Percentiles rank a stretch among this genome's conserved stretches.
These are phyloP conservation scores for Clarireedia hainanense DNA, from an alignment of 2,329 filamentous ascomycete species.

Conservation along the genomic window DNA sequence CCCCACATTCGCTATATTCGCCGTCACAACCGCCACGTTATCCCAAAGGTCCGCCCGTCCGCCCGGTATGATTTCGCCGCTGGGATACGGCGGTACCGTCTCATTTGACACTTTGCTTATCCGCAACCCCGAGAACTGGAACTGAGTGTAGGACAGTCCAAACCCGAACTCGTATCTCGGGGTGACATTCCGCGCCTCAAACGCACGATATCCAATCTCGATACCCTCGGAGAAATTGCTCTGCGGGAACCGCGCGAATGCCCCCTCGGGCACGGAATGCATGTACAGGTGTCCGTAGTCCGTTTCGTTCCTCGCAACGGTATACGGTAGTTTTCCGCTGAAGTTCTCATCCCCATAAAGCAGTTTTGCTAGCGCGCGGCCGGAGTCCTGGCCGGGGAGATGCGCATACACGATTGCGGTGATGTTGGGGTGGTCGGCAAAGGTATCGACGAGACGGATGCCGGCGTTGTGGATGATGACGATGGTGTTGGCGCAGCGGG, in stretches of 20 bases:
- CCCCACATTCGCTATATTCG: constrained; percentile 46
- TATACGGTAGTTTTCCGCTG: constrained; percentile 47
- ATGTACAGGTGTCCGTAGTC: constrained; percentile 38
- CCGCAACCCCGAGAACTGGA: constrained; percentile 40
- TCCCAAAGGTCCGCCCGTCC: constrained; percentile 49
- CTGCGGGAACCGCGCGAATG: constrained; percentile 42
- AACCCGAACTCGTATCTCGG: constrained; percentile 35
- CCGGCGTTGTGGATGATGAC: constrained; percentile 59
- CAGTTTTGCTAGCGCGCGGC: constrained; percentile 51
- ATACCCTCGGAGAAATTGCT: constrained; percentile 41
- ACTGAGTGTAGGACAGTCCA: constrained; percentile 48
- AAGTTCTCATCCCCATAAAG: constrained; percentile 54
- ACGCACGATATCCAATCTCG: constrained; percentile 45
- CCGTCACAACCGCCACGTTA: constrained; percentile 38
- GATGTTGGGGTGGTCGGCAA: constrained; percentile 50
- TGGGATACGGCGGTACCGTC: constrained; percentile 33
- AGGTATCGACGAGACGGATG: constrained; percentile 49
- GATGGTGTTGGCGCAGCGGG: constrained; percentile 50
- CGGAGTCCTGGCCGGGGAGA: constrained; percentile 53
- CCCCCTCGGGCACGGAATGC: constrained; percentile 36
- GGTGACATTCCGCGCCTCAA: constrained; percentile 33
- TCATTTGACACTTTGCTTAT: too few species aligned
- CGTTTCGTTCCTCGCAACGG: constrained; percentile 49
- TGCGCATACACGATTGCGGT: constrained; percentile 53
- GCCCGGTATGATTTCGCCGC: constrained; percentile 29